Evolutionary conservation across 192 early-diverging fungal species (phyloP), one percentile per base, ranked within the genome.

Genomic region (Obelidium mucronatum): DNA sequence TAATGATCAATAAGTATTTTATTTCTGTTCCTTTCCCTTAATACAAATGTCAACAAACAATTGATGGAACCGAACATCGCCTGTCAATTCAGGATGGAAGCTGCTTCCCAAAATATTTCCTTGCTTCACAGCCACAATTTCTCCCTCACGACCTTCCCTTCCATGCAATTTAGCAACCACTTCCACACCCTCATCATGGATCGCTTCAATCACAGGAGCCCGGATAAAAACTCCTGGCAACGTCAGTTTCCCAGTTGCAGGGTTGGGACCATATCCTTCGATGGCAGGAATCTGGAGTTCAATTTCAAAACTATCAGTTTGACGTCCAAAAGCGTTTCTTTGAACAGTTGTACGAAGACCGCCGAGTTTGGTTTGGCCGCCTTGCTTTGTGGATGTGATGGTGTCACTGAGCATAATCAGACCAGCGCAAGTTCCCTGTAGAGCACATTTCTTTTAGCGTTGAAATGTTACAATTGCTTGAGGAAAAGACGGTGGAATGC

Each of bases 61-160:
- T 62, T 81, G 80, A 79, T 99, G 97, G 84, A 96, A 91, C 30
- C 96, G 81, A 74, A 87, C 87, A 80, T 99, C 97, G 17, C 77
- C 72, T 4, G 97, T 99, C 64, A 99, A 85, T 79, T 99, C 97
- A 0, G 97, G 97, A 74, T 99, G 97, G 87, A 99, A 99, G 44
- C 94, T 90, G 0, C 95, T 95, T 52, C 92, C 97, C 37, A 99
- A 79, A 24, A 98, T 78, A 52, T 94, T 88, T 56, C 88, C 92
- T 73, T 98, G 94, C 72, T 84, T 87, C 31, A 99, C 96, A 1
- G 97, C 97, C 33, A 99, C 97, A 79, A 96, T 87, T 19, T 83
- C 84, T 6, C 68, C 80, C 33, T 89, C 87, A 44, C 82, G 80
- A 1, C 81, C 82, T 55, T 77, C 77, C 4, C 59, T 6, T 0